phyloP scores from a whole-genome alignment of 2,329 filamentous ascomycete species.

The Cladophialophora psammophila region DNA sequence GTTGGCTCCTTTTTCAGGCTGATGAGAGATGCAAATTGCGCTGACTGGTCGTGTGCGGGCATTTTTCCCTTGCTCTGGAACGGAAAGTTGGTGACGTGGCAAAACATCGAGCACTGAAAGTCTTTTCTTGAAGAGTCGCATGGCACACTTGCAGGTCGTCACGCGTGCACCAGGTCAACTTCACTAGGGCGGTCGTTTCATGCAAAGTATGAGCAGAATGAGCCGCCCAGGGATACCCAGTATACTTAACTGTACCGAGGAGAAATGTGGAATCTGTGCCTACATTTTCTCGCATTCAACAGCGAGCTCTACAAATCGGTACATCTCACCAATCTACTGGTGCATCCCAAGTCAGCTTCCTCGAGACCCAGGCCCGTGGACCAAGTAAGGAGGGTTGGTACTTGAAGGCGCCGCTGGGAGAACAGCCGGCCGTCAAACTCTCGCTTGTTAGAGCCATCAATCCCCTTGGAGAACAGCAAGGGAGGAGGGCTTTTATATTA shows the following conservation, averaged over 20 bases:
- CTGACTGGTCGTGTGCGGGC: background rate
- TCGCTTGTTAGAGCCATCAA: no score
- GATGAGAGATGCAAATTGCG: background rate
- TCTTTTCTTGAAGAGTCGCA: background rate
- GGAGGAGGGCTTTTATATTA: no score
- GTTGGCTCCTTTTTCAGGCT: background rate
- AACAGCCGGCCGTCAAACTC: no score
- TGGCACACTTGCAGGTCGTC: background rate
- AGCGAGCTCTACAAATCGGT: background rate
- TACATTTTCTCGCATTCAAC: background rate
- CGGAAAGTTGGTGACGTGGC: conserved; percentile 2
- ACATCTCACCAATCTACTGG: no score
- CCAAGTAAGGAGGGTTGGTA: no score
- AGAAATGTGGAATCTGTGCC: no score
- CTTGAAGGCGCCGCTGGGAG: no score
- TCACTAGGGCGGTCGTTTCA: background rate
- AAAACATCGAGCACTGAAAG: background rate
- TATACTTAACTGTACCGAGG: background rate
- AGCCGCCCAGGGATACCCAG: background rate
- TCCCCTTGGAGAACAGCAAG: no score
- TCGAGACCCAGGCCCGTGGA: no score
- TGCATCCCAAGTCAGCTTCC: no score
- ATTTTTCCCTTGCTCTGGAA: background rate
- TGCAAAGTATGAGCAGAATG: background rate
- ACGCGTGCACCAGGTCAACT: no score